phyloP scores from a whole-genome alignment of 2,329 filamentous ascomycete genomes.

The Penicillium sclerotigenum region DNA sequence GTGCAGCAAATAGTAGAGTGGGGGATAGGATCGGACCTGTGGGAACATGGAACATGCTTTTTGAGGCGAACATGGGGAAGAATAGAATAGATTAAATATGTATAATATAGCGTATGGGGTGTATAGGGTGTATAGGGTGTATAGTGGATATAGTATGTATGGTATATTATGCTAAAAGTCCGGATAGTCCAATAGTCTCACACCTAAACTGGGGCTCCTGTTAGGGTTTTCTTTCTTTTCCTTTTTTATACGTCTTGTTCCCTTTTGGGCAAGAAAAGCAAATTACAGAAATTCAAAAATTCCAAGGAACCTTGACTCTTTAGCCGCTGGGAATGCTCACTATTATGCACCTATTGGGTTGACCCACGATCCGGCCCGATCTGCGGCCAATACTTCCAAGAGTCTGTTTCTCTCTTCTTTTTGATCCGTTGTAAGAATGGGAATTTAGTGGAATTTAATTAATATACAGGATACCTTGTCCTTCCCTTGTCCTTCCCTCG shows the following conservation, averaged over 20 bases:
- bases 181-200: neutral
- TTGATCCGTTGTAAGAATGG: constrained; percentile 11
- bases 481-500: neutral
- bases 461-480: neutral
- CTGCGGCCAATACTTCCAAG: constrained; percentile 13
- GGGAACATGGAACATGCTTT: constrained; percentile 20
- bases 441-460: too few relatives aligned
- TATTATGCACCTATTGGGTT: neutral
- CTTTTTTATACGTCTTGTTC: neutral
- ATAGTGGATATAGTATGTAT: neutral
- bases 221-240: neutral
- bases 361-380: constrained; percentile 13
- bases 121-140: neutral
- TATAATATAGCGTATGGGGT: too few relatives aligned
- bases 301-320: constrained; percentile 17
- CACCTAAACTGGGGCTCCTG: neutral
- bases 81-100: neutral
- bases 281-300: neutral
- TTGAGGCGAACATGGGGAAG: constrained; percentile 25
- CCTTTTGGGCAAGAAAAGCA: neutral
- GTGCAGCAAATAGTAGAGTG: constrained; percentile 10
- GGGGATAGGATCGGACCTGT: constrained; percentile 18
- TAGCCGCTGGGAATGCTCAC: constrained; percentile 18
- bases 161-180: neutral
- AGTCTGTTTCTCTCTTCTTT: neutral